phyloP scores from a whole-genome alignment of 345 rosid species.

The Rhodomyrtus tomentosa region DNA sequence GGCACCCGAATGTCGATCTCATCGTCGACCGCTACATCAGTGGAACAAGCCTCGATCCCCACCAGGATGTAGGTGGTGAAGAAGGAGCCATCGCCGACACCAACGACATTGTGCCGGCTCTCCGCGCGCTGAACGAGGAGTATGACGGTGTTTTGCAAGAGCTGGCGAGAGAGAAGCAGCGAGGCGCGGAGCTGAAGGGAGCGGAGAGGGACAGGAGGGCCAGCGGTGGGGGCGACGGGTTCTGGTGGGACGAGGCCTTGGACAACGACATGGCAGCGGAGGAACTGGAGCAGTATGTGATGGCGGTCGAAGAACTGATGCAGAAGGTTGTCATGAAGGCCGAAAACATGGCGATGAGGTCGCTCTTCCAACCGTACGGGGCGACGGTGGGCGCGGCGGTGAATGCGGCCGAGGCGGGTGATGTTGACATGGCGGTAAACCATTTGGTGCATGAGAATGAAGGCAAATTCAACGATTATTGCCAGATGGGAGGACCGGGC shows the following conservation, averaged over 20 bases:
- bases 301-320: not conserved
- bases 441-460: not conserved
- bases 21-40: not conserved
- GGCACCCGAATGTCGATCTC: not conserved
- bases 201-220: not conserved
- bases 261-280: not conserved
- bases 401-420: not conserved
- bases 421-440: not conserved
- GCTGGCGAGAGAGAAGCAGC: not conserved
- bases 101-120: not conserved
- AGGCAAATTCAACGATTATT: not conserved
- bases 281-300: slow-evolving; percentile 1
- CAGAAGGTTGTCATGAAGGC: not conserved
- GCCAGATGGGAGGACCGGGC: not conserved
- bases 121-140: not conserved
- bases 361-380: not conserved
- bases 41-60: not conserved
- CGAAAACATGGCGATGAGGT: not conserved
- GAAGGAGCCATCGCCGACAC: not conserved
- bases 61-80: not conserved
- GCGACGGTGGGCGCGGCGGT: not conserved
- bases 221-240: not conserved
- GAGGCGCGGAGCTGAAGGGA: not conserved
- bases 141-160: not conserved
- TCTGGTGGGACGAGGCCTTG: slow-evolving; percentile 1